Base-by-base conservation (phyloP, 2,329 filamentous ascomycete species). In the Xylaria sp. region DNA sequence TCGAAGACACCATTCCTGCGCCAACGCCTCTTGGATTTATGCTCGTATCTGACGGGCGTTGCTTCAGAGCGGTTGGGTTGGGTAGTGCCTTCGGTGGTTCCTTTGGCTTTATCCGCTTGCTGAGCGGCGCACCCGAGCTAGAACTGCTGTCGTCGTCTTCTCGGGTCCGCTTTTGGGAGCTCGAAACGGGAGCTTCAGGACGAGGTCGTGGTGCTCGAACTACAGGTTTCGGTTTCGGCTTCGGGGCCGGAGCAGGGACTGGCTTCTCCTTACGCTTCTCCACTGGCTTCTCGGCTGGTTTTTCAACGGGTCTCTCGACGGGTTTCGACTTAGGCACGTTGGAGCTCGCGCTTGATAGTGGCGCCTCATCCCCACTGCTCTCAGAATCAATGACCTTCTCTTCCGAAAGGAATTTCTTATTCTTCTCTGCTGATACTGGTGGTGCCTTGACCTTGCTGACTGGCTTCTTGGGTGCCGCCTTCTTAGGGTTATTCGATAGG, bases 321-420 rank as follows among this genome's bases (percentile, higher is more conserved):
- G 63, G 55, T 52, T 76, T 75, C 5, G 74, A 60, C 44, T 67
- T 68, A 7, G 66, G 42, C 40, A 62, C 57, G n/a, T 50, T 49
- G 1, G 68, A 57, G 38, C 69, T 69, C 4, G 69, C 71, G n/a
- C 69, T 69, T 18, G 77, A 69, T 17, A 73, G 67, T 1, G 75
- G 73, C 34, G 76, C 74, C 26, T 81, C 79, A 13, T 80, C 82
- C 7, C 79, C 80, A 6, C 79, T 81, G n/a, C 73, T 73, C 59
- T 82, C 79, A 0, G 81, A 83, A 59, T 85, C 82, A 22, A 77
- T 73, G 29, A 85, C 76, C 54, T 81, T 80, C 60, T 83, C 82
- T 58, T 81, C 78, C 1, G 83, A 85, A 7, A 84, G 71, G 44
- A 78, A 72, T 24, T 76, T 75, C 26, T 70, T 75, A n/a, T 71